Conservation (phyloP, 2,329 filamentous ascomycete species). For the Colletotrichum noveboracense region DNA sequence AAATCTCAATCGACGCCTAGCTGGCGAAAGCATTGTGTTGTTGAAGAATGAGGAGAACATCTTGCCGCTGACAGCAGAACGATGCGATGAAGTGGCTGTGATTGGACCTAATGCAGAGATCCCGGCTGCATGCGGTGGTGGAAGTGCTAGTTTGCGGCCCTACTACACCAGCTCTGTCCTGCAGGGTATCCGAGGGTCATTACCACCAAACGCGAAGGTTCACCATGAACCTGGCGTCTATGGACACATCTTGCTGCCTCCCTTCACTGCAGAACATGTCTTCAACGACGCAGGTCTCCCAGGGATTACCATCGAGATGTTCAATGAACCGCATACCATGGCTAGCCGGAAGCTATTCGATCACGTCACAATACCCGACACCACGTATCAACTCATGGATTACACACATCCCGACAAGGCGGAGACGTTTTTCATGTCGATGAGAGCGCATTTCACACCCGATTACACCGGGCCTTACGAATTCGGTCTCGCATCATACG, state of each 20-base stretch:
- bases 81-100: conserved; percentile 47
- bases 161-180: conserved; percentile 76
- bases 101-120: conserved; percentile 63
- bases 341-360: conserved; percentile 55
- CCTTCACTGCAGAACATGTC: conserved; percentile 54
- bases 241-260: conserved; percentile 67
- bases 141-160: conserved; percentile 64
- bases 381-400: conserved; percentile 54
- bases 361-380: conserved; percentile 48
- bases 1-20: conserved; percentile 67
- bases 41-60: conserved; percentile 72
- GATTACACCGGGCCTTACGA: conserved; percentile 66
- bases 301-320: conserved; percentile 67
- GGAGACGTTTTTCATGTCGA: conserved; percentile 61
- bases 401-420: conserved; percentile 56
- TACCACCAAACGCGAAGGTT: conserved; percentile 47
- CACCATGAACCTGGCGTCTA: conserved; percentile 60
- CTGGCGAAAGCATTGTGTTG: conserved; percentile 73
- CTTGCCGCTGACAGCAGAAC: conserved; percentile 67
- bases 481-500: conserved; percentile 68
- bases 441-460: conserved; percentile 64
- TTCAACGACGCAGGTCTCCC: conserved; percentile 57
- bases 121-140: conserved; percentile 65
- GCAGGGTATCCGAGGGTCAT: conserved; percentile 67
- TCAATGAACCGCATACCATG: conserved; percentile 59